phyloP scores from a whole-genome alignment of 1,139 yeast species.

The Pichia inconspicua region DNA sequence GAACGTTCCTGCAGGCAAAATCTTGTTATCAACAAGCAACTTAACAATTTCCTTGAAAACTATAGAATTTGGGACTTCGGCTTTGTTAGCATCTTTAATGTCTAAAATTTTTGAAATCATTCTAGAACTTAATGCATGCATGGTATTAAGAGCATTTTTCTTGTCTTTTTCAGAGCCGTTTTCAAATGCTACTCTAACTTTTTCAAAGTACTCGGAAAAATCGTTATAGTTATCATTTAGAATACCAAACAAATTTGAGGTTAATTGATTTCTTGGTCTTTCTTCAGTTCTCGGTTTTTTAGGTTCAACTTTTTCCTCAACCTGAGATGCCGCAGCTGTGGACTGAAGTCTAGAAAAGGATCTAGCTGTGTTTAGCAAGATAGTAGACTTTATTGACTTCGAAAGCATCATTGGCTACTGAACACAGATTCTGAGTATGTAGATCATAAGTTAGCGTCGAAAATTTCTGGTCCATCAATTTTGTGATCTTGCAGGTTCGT shows the following conservation, averaged over 20 bases:
- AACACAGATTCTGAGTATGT: background rate
- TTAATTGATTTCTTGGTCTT: conserved; percentile 1
- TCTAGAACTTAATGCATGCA: conserved; percentile 14
- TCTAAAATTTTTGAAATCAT: conserved; percentile 14
- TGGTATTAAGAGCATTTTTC: background rate
- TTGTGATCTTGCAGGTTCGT: background rate
- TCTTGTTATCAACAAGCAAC: conserved; percentile 11
- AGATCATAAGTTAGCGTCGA: too few relatives aligned
- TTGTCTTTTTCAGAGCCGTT: conserved; percentile 2
- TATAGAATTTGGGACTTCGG: conserved; percentile 18
- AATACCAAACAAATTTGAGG: conserved; percentile 3
- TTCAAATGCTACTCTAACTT: conserved; percentile 6
- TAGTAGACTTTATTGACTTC: background rate
- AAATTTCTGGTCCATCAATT: background rate
- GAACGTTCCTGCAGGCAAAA: conserved; percentile 20
- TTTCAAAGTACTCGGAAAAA: conserved; percentile 13
- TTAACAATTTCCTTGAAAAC: conserved; percentile 16
- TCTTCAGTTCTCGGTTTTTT: background rate
- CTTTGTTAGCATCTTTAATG: conserved; percentile 9
- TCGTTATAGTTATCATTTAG: conserved; percentile 8
- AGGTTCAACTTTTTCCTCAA: background rate
- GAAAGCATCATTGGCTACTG: background rate
- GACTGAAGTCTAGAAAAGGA: background rate
- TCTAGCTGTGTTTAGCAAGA: background rate
- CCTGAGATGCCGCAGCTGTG: background rate